Conservation (phyloP, 768 basidiomycete genomes). For the Mycena chlorophos region DNA sequence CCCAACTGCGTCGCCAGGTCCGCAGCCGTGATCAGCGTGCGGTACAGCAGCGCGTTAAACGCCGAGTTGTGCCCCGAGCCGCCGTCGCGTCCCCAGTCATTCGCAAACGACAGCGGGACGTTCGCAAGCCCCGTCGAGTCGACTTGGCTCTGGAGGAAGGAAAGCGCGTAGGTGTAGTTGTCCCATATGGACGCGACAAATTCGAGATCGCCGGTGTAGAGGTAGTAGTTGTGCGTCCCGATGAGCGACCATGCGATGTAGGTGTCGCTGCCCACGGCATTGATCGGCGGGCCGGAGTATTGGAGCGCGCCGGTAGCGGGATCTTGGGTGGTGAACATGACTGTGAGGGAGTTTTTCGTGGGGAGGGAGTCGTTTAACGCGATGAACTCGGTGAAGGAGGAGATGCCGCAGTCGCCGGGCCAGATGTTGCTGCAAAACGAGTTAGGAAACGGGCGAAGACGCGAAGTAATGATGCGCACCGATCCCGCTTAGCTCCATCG, state of each 20-base stretch:
- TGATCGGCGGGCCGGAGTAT: slow-evolving; percentile 43
- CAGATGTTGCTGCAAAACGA: slow-evolving; percentile 29
- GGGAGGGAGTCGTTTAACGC: slow-evolving; percentile 36
- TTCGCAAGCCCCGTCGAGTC: slow-evolving; percentile 41
- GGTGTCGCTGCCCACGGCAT: slow-evolving; percentile 40
- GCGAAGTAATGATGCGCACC: slow-evolving; percentile 29
- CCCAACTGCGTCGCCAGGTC: slow-evolving; percentile 36
- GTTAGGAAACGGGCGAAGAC: background rate
- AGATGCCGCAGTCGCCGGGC: slow-evolving; percentile 44
- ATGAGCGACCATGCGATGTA: slow-evolving; percentile 56
- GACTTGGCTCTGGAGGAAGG: slow-evolving; percentile 43
- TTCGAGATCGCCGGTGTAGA: slow-evolving; percentile 49
- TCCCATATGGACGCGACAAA: slow-evolving; percentile 46
- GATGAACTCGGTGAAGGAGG: slow-evolving; percentile 39
- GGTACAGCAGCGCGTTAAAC: slow-evolving; percentile 47
- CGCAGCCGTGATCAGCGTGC: slow-evolving; percentile 36
- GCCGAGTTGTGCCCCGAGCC: slow-evolving; percentile 49
- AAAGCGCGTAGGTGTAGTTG: slow-evolving; percentile 42
- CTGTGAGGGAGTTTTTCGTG: slow-evolving; percentile 47
- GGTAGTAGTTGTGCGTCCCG: slow-evolving; percentile 39
- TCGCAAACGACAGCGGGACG: slow-evolving; percentile 39
- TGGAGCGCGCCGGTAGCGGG: slow-evolving; percentile 46
- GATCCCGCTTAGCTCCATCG: slow-evolving; percentile 54
- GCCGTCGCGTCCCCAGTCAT: slow-evolving; percentile 51
- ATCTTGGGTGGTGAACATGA: slow-evolving; percentile 51